Evolutionary conservation across 164 flowering plant species (phyloP), one percentile per base, ranked within the genome.

Genomic region (Annona cherimola): DNA sequence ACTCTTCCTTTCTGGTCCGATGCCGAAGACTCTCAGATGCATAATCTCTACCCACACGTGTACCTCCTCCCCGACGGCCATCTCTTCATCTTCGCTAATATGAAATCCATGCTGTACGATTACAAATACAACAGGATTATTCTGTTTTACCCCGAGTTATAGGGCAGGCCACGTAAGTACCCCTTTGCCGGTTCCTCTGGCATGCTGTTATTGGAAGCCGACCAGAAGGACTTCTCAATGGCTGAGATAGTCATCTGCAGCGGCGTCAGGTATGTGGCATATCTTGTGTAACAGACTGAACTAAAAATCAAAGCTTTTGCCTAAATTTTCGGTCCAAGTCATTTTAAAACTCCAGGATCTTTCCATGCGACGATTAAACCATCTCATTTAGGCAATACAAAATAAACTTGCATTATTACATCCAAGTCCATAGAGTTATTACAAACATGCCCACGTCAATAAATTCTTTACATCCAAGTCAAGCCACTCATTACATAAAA

Each of bases 101-200:
- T 84, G 75, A 83, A 63, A 16, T 87, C 97, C 4, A 80, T 92
- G 6, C 16, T 78, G 44, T 92, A 85, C 75, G 93, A 92, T 68
- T 81, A 83, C 63, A 19, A 0, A 5, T 4, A 18, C 0, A 82
- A 87, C 42, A 46, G 43, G 0, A 66, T 90, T 8, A 42, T 86
- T 5, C 80, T 61, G 2, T 45, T 78, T 1, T 92, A 83, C 61
- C 97, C 98, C 8, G 72, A 78, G 20, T 66, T 94, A 68, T 86
- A 83, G 8, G 97, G 98, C 0, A 92, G 96, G 57, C 87, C 94
- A 35, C 78, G 98, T 0, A 94, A 89, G 65, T 94, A 94, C 71
- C 98, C 98, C 1, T 89, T 94, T 0, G 94, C 88, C 0, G 98
- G 97, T 4, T 94, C 97, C 0, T 92, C 97, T 0, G 91, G 41